Conservation (phyloP, 371 early-diverging fungal genomes). For the Lichtheimia corymbifera region DNA sequence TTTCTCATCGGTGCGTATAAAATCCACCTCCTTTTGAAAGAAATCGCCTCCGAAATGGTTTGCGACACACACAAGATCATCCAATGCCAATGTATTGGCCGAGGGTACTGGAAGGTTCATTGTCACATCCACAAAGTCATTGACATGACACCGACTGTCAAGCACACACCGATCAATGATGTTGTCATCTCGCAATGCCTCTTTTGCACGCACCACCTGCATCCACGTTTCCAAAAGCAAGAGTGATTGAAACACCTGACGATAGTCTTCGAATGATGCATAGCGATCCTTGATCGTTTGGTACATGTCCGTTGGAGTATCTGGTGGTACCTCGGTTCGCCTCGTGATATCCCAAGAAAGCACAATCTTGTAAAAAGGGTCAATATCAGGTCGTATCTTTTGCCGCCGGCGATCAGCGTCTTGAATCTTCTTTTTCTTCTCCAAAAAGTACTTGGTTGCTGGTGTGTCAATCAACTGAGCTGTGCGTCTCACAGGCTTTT, state of each 20-base stretch:
- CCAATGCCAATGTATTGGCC: conserved; percentile 29
- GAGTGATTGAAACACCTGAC: conserved; percentile 76
- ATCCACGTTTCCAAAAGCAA: conserved; percentile 86
- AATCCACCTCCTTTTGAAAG: conserved; percentile 21
- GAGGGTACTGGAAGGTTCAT: conserved; percentile 41
- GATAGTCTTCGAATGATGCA: conserved; percentile 61
- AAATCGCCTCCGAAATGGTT: conserved; percentile 50
- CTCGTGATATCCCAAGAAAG: conserved; percentile 57
- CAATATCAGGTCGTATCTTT: conserved; percentile 51
- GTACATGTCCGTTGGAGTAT: conserved; percentile 20
- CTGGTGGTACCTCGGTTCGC: conserved; percentile 49
- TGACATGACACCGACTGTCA: conserved; percentile 62
- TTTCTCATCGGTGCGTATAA: background rate
- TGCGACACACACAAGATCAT: conserved; percentile 54
- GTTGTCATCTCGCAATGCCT: conserved; percentile 56
- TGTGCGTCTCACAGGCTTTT: conserved; percentile 25
- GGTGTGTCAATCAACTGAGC: conserved; percentile 39
- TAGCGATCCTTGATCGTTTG: conserved; percentile 63
- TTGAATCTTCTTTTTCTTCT: conserved; percentile 20
- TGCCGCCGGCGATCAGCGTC: conserved; percentile 30
- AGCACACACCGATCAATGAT: conserved; percentile 47
- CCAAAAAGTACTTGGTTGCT: conserved; percentile 12
- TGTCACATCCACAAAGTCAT: conserved; percentile 76
- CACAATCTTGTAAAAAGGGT: conserved; percentile 48
- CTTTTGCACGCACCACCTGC: conserved; percentile 73